Evolutionary conservation across 306 rosid species (phyloP), one percentile per base, ranked within the genome.

Genomic region (Parietaria judaica): DNA sequence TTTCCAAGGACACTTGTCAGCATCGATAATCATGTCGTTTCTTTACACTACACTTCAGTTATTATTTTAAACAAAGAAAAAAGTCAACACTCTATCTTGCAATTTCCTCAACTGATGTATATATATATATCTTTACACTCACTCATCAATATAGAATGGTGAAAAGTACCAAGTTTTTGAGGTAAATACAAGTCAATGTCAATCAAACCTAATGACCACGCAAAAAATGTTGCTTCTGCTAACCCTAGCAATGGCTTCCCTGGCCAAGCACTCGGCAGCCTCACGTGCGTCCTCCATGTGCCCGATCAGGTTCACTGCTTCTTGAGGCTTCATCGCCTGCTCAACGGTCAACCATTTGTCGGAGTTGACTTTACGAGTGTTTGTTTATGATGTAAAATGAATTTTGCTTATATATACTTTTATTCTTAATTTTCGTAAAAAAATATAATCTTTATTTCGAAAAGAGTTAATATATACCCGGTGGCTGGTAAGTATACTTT

Each of bases 271-370:
- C 52, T 88, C 79, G 1, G 98, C 95, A 50, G 96, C 98, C 56
- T 75, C 83, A 17, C 82, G 86, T 43, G 98, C 84, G 74, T 91
- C 84, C 36, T 88, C 88, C 5, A 91, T 72, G 79, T 82, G 83
- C 62, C 85, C 62, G 34, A 83, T 80, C 61, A 91, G 84, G 80
- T 72, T 84, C 76, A 91, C 96, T 38, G 95, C 98, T 79, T 91
- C 98, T 74, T 88, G 96, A 38, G 73, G 70, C 74, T 88, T 79
- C 95, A 91, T 80, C 37, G 81, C 95, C 97, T 90, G 67, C 34
- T 17, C 36, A 69, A 17, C 4, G 54, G 14, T 31, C 58, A 55
- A 44, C 16, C 49, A 61, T 48, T 48, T 17, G 31, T 38, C 16
- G 43, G 9, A 7, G n/a, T n/a, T 12, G 8, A 8, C 11, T 15